Evolutionary conservation across 495 filamentous ascomycete species (phyloP), one percentile per base, ranked within the genome.

Genomic region (Cercophora sp.): DNA sequence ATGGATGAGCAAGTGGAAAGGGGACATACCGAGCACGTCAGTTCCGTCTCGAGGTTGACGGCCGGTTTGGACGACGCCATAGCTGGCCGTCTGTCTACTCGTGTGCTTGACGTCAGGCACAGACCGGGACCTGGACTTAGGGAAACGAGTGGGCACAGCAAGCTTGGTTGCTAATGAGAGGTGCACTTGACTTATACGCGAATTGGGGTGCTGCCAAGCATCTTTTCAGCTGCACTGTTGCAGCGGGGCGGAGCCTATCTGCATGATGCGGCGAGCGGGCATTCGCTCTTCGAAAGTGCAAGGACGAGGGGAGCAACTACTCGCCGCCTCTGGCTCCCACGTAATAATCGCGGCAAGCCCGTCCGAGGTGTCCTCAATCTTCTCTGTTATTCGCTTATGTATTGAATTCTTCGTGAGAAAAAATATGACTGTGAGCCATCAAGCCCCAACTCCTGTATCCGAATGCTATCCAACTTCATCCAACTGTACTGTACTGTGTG

Each of bases 11-110:
- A 47, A 3, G 27, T 9, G 15, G 3, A 40, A 15, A 8, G 31
- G 37, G 26, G 25, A 26, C 43, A 71, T 79, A 96, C 91, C 58
- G 91, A 94, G 69, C 91, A 96, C 1, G 84, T 89, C 70, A 96
- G 71, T 76, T 96, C 90, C 63, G 85, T 89, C 71, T 95, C 91
- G 44, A 96, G 74, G 62, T 88, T 88, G 36, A 85, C 63, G 9
- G 68, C 70, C 26, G 69, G 50, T 50, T 45, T 62, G 39, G 66
- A 23, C 4, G 60, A 44, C 29, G 54, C 54, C 53, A 57, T 59
- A 24, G 25, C 46, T 20, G 13, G 10, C n/a, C 16, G 37, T 8
- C 10, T 8, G 8, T 25, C 13, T 27, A 20, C 15, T 22, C 42
- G 23, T 32, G n/a, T n/a, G n/a, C n/a, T n/a, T n/a, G n/a, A n/a